Base-by-base conservation (phyloP, 1,139 yeast genomes). In the Debaryomyces fabryi region DNA sequence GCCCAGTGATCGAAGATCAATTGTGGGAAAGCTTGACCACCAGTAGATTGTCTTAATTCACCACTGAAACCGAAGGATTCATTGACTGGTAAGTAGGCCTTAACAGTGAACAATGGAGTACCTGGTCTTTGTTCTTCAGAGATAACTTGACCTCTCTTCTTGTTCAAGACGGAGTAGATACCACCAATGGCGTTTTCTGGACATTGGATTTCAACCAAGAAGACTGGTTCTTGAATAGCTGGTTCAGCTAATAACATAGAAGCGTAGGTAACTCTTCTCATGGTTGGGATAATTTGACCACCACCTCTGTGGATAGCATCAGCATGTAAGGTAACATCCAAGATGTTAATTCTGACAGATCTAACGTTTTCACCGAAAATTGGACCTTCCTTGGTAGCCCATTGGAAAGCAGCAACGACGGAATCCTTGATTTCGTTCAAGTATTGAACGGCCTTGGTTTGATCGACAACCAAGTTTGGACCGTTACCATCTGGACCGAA, bases 1-100 rank as follows among this genome's bases (percentile, higher is more conserved):
- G 90, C 83, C 98, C 98, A 93, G 79, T 93, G 99, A 78, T 92
- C 98, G 80, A 93, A 93, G 78, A 93, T 93, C 96, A 93, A 85
- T 84, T 92, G 98, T 82, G 99, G 99, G 98, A 93, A 93, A 77
- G 99, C 99, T 86, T 93, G 99, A 80, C 99, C 99, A 88, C 97
- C 97, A 71, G 99, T 93, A 72, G 98, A 97, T 83, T 92, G 97
- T 86, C 99, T 91, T 75, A 93, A 88, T 72, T 91, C 96, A 82
- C 96, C 93, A 69, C 97, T 88, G 97, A 93, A 93, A 88, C 99
- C 99, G 86, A 93, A 93, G 55, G 99, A 93, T 85, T 93, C 99
- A 82, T 93, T 93, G 70, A 93, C 98, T 78, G 99, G 99, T 80
- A 92, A 83, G 96, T 90, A 88, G 68, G 98, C 98, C 88, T 92